phyloP scores from a whole-genome alignment of 2,329 filamentous ascomycete genomes.

The Nemania sp. region DNA sequence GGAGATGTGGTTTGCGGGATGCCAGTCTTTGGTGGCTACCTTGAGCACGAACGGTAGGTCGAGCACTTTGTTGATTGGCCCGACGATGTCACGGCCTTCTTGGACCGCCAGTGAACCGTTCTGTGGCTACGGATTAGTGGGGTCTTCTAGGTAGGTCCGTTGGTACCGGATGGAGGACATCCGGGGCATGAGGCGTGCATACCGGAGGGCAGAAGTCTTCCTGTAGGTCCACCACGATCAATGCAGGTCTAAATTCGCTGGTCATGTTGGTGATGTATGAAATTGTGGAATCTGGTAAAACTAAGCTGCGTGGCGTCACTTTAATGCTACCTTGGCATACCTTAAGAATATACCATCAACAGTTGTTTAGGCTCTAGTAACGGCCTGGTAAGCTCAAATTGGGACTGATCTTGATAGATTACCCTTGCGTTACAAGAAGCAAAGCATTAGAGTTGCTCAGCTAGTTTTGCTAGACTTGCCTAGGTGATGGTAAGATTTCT shows the following conservation, averaged over 20 bases:
- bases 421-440: background rate
- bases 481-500: background rate
- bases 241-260: conserved; percentile 60
- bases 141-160: conserved; percentile 4
- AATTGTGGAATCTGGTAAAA: background rate
- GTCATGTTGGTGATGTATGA: conserved; percentile 40
- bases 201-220: conserved; percentile 96
- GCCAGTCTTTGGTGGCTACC: conserved; percentile 92
- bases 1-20: conserved; percentile 85
- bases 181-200: conserved; percentile 59
- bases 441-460: background rate
- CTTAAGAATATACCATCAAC: background rate
- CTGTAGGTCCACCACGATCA: conserved; percentile 87
- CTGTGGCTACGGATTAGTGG: conserved; percentile 60
- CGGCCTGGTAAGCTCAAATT: conserved; percentile 14
- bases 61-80: conserved; percentile 80
- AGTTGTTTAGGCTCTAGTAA: conserved; percentile 7
- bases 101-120: conserved; percentile 87
- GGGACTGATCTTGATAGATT: background rate
- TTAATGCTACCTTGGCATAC: background rate
- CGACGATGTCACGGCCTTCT: conserved; percentile 76
- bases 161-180: conserved; percentile 2
- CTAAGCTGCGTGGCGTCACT: background rate
- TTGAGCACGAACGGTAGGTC: conserved; percentile 76
- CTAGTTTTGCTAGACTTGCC: background rate